These are phyloP conservation scores for Dianthus caryophyllus DNA, from an alignment of 148 eudicot genomes.

Conservation along the genomic window DNA sequence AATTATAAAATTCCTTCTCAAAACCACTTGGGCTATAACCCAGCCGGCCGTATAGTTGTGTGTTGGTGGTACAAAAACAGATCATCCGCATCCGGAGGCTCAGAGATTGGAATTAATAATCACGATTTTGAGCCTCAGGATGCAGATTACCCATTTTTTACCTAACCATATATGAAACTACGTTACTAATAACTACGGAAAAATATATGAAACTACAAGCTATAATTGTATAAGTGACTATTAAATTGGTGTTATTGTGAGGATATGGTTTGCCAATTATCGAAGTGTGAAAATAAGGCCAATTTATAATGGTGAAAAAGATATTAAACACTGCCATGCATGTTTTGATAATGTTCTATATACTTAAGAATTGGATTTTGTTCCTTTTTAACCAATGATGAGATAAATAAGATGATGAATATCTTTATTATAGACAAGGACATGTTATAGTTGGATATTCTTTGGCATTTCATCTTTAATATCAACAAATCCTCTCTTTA, in stretches of 20 bases:
- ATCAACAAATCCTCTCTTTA: too few relatives aligned
- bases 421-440: background rate
- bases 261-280: too few relatives aligned
- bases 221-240: too few relatives aligned
- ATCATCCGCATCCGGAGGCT: slow-evolving; percentile 2
- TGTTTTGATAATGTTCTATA: background rate
- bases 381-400: background rate
- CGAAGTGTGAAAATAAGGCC: background rate
- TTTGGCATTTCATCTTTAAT: background rate
- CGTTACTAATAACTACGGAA: too few relatives aligned
- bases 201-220: too few relatives aligned
- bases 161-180: too few relatives aligned
- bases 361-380: background rate
- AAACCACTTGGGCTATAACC: too few relatives aligned
- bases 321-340: too few relatives aligned
- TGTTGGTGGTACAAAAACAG: background rate
- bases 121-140: slow-evolving; percentile 4
- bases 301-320: background rate
- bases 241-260: too few relatives aligned
- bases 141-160: slow-evolving; percentile 1
- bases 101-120: background rate
- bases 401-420: background rate
- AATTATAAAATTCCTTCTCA: too few relatives aligned
- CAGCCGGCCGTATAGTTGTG: too few relatives aligned
- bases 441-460: background rate